Conservation (phyloP, 371 early-diverging fungal genomes). For the Vairimorpha necatrix region DNA sequence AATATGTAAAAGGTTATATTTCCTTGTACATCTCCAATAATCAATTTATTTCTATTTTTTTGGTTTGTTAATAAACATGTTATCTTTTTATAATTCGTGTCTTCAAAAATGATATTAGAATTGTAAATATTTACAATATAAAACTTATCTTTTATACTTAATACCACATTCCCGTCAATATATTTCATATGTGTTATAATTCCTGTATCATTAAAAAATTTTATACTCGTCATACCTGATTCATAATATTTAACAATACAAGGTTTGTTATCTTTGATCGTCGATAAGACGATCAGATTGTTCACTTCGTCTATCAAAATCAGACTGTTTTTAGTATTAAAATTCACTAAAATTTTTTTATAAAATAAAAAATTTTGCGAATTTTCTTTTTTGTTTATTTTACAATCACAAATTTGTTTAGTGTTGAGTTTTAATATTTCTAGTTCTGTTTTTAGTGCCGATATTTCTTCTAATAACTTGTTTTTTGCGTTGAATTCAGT, state of each 20-base stretch:
- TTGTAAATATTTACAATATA: constrained; percentile 41
- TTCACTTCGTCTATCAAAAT: not conserved
- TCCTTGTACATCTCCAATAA: constrained; percentile 43
- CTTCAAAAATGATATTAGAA: constrained; percentile 8
- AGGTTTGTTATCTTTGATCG: not conserved
- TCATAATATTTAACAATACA: not conserved
- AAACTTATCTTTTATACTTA: constrained; percentile 16
- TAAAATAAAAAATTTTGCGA: not conserved
- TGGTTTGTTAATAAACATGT: constrained; percentile 21
- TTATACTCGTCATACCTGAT: not conserved
- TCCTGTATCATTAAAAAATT: not conserved
- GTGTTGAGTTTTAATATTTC: constrained; percentile 32
- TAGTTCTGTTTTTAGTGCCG: constrained; percentile 25
- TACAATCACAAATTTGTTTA: not conserved
- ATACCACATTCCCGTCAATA: constrained; percentile 33
- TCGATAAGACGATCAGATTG: not conserved
- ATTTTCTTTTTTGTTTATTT: not conserved
- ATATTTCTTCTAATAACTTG: constrained; percentile 18
- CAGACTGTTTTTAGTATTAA: not conserved
- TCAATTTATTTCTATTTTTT: constrained; percentile 31
- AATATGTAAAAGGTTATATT: constrained; percentile 18
- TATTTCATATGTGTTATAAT: constrained; percentile 34
- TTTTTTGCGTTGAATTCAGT: constrained; percentile 30
- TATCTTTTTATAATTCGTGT: constrained; percentile 12
- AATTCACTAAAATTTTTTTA: not conserved